These are phyloP conservation scores for Thelonectria rubi DNA, from an alignment of 2,329 filamentous ascomycete species.

Conservation along the genomic window DNA sequence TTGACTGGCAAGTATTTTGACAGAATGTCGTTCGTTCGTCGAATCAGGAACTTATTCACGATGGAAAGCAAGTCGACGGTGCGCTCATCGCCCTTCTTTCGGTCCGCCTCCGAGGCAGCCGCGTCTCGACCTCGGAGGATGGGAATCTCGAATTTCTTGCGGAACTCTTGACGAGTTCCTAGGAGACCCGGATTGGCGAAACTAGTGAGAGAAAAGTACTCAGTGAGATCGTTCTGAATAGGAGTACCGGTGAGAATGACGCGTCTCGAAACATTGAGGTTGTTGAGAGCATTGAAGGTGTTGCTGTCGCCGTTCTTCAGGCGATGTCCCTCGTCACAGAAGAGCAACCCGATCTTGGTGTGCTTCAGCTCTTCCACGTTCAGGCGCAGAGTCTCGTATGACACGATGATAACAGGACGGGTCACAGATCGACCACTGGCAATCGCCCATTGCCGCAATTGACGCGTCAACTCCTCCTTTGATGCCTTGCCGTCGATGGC, in stretches of 20 bases:
- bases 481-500: constrained; percentile 96
- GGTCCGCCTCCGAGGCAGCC: constrained; percentile 83
- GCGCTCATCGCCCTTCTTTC: constrained; percentile 83
- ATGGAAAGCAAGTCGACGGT: constrained; percentile 81
- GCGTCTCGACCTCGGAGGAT: constrained; percentile 93
- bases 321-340: constrained; percentile 96
- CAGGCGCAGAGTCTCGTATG: constrained; percentile 92
- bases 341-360: constrained; percentile 88
- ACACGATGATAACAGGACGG: constrained; percentile 94
- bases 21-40: constrained; percentile 95
- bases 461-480: constrained; percentile 89
- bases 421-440: constrained; percentile 89
- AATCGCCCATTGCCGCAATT: constrained; percentile 95
- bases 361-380: constrained; percentile 91
- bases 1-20: constrained; percentile 98
- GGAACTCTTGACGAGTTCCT: constrained; percentile 88
- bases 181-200: constrained; percentile 96
- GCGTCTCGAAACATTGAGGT: constrained; percentile 85
- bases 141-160: constrained; percentile 91
- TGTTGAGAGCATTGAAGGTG: constrained; percentile 91
- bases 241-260: constrained; percentile 97
- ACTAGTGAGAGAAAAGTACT: constrained; percentile 95
- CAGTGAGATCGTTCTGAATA: constrained; percentile 97
- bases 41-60: constrained; percentile 99
- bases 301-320: constrained; percentile 97